A percentile compares a stretch with the other conserved stretches of the same genome.
Evolutionary conservation across 78 protist species (phyloP).

Genomic region (Chrysochromulina tobinii): DNA sequence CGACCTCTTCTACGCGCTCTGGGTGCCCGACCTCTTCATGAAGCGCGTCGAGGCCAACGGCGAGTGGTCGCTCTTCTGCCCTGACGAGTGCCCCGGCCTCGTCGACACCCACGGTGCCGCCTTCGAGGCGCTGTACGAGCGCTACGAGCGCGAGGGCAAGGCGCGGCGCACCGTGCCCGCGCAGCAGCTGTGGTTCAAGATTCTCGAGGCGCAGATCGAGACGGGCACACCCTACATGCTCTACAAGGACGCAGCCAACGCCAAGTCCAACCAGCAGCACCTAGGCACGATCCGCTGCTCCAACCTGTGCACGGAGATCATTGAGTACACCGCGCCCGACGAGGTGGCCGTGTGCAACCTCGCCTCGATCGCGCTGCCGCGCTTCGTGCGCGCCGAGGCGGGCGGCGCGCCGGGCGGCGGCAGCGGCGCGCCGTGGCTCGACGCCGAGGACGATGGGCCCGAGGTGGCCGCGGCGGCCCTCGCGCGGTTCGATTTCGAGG

Average conservation of each 20-base stretch:
- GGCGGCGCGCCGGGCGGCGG: too few species aligned
- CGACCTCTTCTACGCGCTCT: constrained; percentile 98
- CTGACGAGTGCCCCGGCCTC: constrained; percentile 91
- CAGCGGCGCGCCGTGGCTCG: too few species aligned
- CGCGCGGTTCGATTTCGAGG: constrained; percentile 69
- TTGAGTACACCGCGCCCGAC: constrained; percentile 93
- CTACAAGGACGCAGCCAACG: constrained; percentile 96
- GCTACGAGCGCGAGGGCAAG: constrained; percentile 84
- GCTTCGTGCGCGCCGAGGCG: constrained; percentile 36
- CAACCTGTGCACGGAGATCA: constrained; percentile 97
- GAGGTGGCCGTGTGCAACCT: constrained; percentile 98
- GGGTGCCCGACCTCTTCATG: constrained; percentile 99
- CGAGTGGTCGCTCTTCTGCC: constrained; percentile 94
- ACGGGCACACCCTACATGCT: constrained; percentile 98
- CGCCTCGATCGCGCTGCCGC: constrained; percentile 96
- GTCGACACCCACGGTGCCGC: constrained; percentile 81
- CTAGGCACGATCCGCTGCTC: constrained; percentile 93
- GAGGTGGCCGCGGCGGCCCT: not conserved
- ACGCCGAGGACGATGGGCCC: too few species aligned
- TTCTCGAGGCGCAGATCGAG: constrained; percentile 95
- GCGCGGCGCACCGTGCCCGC: constrained; percentile 77
- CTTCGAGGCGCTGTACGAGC: constrained; percentile 83
- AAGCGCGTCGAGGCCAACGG: constrained; percentile 88
- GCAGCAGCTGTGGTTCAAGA: constrained; percentile 94
- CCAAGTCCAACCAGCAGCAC: constrained; percentile 92